Base-by-base conservation (phyloP, 2,329 filamentous ascomycete species). In the Apiospora hydei region DNA sequence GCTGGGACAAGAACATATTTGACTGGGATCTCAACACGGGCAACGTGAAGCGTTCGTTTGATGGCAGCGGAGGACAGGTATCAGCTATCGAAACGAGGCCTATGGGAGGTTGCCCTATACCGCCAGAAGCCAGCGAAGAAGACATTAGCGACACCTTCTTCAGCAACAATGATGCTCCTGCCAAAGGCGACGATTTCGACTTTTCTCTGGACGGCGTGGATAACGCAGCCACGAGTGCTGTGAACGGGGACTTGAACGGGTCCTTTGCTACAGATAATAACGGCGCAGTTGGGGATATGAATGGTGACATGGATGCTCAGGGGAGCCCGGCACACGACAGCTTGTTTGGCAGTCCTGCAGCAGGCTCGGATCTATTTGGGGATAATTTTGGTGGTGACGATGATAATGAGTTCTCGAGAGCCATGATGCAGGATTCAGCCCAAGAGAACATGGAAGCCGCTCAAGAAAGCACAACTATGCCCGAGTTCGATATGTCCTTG, bases 1-100 rank as follows among this genome's bases (percentile, higher is more conserved):
- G 95, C 80, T 99, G 96, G 96, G 96, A 99, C 82, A 98, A 98
- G 83, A 93, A 90, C 24, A 92, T 98, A 0, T 89, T 95, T 70
- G 95, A 98, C 80, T 99, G 96, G 96, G 96, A 98, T 81, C 82
- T 99, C 38, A 94, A 98, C 78, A 96, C 90, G 1, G 96, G 96
- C 0, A 88, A 93, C 77, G 87, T 93, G 8, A 91, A 91, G 75
- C 89, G 95, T 14, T 88, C 88, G 5, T 99, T 96, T 78, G 91
- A 92, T 67, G 92, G 93, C 1, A 94, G 88, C 70, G 93, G 92
- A 18, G 88, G 93, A 7, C 96, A 99, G 80, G 95, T 98, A 72
- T 96, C 94, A 2, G 91, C 94, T 1, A 91, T 99, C 53, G 95
- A 98, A 82, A 88, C 94, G 72, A 89, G 96, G 3, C 96, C 96